These are phyloP conservation scores for Cordyceps javanica DNA, from an alignment of 2,329 filamentous ascomycete genomes.

Conservation along the genomic window DNA sequence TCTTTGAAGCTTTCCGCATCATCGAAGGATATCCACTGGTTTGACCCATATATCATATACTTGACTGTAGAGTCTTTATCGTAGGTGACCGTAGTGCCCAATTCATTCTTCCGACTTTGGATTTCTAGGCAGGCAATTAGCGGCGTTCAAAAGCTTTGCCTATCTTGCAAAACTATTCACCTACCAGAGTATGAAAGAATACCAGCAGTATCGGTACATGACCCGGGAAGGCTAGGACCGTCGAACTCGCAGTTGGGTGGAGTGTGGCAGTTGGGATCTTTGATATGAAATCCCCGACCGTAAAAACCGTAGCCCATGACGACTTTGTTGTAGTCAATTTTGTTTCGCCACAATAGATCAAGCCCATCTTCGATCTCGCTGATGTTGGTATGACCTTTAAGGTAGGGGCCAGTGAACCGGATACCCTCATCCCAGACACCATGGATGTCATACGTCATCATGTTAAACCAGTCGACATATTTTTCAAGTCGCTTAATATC, in stretches of 20 bases:
- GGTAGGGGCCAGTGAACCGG: constrained; percentile 21
- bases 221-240: constrained; percentile 19
- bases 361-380: constrained; percentile 32
- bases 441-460: constrained; percentile 42
- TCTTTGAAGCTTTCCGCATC: constrained; percentile 19
- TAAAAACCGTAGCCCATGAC: constrained; percentile 36
- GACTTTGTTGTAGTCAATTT: constrained; percentile 32
- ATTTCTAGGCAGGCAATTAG: constrained; percentile 25
- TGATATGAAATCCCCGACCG: constrained; percentile 20
- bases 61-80: constrained; percentile 26
- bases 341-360: constrained; percentile 35
- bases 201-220: constrained; percentile 22
- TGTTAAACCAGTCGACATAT: constrained; percentile 34
- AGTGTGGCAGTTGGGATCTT: not conserved
- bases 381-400: constrained; percentile 34
- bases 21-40: constrained; percentile 36
- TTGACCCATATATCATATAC: constrained; percentile 24
- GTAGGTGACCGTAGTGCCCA: constrained; percentile 18
- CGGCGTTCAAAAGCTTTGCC: not conserved
- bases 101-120: constrained; percentile 18
- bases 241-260: constrained; percentile 17
- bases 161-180: not conserved
- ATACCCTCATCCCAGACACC: constrained; percentile 28
- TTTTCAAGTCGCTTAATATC: constrained; percentile 18
- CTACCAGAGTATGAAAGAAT: constrained; percentile 22